These are phyloP conservation scores for Allodekkera sacchari DNA, from an alignment of 805 yeast species.

Conservation along the genomic window DNA sequence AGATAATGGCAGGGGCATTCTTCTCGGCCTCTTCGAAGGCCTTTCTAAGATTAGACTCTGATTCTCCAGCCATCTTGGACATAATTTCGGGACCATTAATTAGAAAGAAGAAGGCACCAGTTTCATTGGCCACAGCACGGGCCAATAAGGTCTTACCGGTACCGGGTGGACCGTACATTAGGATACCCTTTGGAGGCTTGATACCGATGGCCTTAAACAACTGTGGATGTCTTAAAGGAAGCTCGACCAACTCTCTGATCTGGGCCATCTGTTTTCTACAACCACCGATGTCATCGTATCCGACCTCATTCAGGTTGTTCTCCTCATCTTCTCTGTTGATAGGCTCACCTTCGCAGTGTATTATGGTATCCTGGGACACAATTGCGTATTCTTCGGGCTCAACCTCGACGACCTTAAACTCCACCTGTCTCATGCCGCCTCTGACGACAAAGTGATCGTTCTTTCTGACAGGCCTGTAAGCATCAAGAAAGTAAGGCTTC, in stretches of 20 bases:
- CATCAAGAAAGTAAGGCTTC: slow-evolving; percentile 97
- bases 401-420: slow-evolving; percentile 95
- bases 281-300: slow-evolving; percentile 98
- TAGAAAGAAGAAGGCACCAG: slow-evolving; percentile 97
- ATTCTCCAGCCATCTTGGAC: slow-evolving; percentile 99
- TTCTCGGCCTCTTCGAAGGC: slow-evolving; percentile 99
- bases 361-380: slow-evolving; percentile 96
- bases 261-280: slow-evolving; percentile 99
- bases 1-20: slow-evolving; percentile 95
- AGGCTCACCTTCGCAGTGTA: slow-evolving; percentile 99
- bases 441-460: slow-evolving; percentile 95
- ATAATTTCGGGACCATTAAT: slow-evolving; percentile 99
- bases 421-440: slow-evolving; percentile 99
- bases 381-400: slow-evolving; percentile 97
- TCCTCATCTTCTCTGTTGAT: slow-evolving; percentile 97
- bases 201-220: slow-evolving; percentile 96
- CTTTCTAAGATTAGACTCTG: slow-evolving; percentile 92
- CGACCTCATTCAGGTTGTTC: slow-evolving; percentile 91
- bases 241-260: slow-evolving; percentile 95
- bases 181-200: slow-evolving; percentile 96
- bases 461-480: slow-evolving; percentile 96
- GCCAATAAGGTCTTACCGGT: slow-evolving; percentile 99
- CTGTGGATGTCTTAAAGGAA: slow-evolving; percentile 97
- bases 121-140: slow-evolving; percentile 98
- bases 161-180: slow-evolving; percentile 99